A percentile compares a stretch with the other conserved stretches of the same genome.
Evolutionary conservation across 78 protist genomes (phyloP).

Genomic region (Blattamonas nauphoetae): DNA sequence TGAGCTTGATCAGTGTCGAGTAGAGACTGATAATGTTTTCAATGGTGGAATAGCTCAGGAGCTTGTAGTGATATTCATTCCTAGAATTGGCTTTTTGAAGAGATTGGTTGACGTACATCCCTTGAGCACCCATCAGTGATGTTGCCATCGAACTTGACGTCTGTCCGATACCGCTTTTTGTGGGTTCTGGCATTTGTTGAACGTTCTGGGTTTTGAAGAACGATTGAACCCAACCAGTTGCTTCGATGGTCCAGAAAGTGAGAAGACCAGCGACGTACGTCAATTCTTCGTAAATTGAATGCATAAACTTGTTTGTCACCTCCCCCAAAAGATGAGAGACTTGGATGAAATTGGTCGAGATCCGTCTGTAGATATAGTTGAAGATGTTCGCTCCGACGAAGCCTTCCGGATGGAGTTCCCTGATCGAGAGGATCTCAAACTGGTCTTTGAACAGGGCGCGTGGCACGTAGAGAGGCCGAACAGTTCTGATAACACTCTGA

Average conservation of each 20-base stretch:
- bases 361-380: background rate
- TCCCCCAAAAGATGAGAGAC: background rate
- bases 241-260: background rate
- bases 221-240: background rate
- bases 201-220: background rate
- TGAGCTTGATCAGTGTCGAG: too few species aligned
- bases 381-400: background rate
- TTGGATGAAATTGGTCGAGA: too few species aligned
- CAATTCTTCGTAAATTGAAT: background rate
- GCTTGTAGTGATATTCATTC: too few species aligned
- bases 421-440: background rate
- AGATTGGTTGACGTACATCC: too few species aligned
- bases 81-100: too few species aligned
- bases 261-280: background rate
- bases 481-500: background rate
- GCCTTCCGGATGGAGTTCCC: background rate
- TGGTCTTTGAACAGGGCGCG: background rate
- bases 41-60: too few species aligned
- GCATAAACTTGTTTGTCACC: background rate
- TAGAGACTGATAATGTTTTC: too few species aligned
- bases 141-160: too few species aligned
- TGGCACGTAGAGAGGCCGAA: background rate
- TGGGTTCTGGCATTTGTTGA: too few species aligned
- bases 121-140: too few species aligned
- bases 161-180: too few species aligned